These are phyloP conservation scores for Candida glucosophila DNA, from an alignment of 1,139 yeast species.

Conservation along the genomic window DNA sequence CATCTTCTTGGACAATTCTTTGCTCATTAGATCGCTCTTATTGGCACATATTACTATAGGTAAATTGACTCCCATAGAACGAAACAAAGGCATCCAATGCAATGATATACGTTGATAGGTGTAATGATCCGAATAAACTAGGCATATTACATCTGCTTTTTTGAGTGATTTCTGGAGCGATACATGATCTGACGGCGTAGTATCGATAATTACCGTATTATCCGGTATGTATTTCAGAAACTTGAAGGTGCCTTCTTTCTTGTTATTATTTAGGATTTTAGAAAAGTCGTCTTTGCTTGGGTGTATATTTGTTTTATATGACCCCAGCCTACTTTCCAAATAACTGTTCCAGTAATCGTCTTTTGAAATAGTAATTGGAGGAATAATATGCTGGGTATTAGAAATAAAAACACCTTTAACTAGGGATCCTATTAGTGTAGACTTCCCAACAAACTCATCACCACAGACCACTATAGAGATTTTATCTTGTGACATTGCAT, in stretches of 20 bases:
- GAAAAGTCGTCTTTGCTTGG: slow-evolving; percentile 3
- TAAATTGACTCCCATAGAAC: slow-evolving; percentile 85
- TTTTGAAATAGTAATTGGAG: slow-evolving; percentile 64
- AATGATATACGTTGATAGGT: slow-evolving; percentile 85
- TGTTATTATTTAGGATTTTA: slow-evolving; percentile 1
- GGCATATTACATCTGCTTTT: slow-evolving; percentile 85
- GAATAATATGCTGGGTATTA: slow-evolving; percentile 66
- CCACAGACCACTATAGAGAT: slow-evolving; percentile 86
- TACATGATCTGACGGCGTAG: slow-evolving; percentile 57
- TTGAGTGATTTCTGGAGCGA: slow-evolving; percentile 66
- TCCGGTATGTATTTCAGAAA: slow-evolving; percentile 47
- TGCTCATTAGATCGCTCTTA: slow-evolving; percentile 46
- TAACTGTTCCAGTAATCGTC: slow-evolving; percentile 29
- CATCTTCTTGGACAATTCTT: slow-evolving; percentile 13
- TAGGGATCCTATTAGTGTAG: slow-evolving; percentile 65
- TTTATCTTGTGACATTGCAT: slow-evolving; percentile 35
- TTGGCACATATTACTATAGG: slow-evolving; percentile 91
- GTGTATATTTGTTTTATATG: too few species aligned
- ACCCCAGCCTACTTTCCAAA: slow-evolving; percentile 12
- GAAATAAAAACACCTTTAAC: slow-evolving; percentile 75
- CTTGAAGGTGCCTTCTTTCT: not conserved
- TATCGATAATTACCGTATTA: slow-evolving; percentile 70
- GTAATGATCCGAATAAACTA: slow-evolving; percentile 87
- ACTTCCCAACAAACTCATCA: slow-evolving; percentile 89
- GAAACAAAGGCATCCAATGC: slow-evolving; percentile 89